Evolutionary conservation across 106 monocot species (phyloP).

Genomic region (Dioscorea zingiberensis): DNA sequence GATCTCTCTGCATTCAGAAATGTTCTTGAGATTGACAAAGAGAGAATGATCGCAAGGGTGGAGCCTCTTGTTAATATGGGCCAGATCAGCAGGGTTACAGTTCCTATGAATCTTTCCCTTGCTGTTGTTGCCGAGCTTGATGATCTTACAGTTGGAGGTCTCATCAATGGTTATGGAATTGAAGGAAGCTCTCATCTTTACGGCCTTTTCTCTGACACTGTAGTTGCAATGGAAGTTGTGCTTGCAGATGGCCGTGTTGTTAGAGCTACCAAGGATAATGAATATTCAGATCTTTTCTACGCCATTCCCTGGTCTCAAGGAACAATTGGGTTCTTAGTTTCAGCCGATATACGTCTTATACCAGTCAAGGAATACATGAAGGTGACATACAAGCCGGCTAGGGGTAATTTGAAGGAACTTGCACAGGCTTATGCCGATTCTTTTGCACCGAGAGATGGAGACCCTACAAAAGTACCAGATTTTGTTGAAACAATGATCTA

Average conservation of each 20-base stretch:
- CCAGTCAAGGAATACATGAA: constrained; percentile 51
- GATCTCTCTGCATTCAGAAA: constrained; percentile 49
- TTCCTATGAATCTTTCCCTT: constrained; percentile 54
- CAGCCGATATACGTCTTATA: constrained; percentile 51
- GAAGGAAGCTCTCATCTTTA: constrained; percentile 58
- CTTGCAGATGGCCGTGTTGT: constrained; percentile 47
- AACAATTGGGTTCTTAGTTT: constrained; percentile 35
- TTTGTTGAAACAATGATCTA: constrained; percentile 48
- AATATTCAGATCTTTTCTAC: constrained; percentile 55
- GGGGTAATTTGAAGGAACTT: constrained; percentile 30
- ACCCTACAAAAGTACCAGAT: constrained; percentile 38
- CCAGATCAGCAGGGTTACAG: constrained; percentile 41
- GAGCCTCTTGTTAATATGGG: constrained; percentile 61
- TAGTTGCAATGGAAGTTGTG: constrained; percentile 46
- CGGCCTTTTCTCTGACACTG: constrained; percentile 53
- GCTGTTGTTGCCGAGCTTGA: constrained; percentile 58
- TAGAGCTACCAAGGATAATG: constrained; percentile 58
- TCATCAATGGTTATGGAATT: constrained; percentile 50
- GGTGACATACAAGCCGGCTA: constrained; percentile 32
- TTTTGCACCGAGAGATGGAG: constrained; percentile 52
- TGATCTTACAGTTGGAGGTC: constrained; percentile 50
- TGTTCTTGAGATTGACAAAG: constrained; percentile 43
- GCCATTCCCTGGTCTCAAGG: constrained; percentile 55
- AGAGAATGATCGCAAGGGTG: constrained; percentile 44
- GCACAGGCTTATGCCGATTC: constrained; percentile 55